Base-by-base conservation (phyloP, 2,329 filamentous ascomycete species). In the Claviceps spartinae region DNA sequence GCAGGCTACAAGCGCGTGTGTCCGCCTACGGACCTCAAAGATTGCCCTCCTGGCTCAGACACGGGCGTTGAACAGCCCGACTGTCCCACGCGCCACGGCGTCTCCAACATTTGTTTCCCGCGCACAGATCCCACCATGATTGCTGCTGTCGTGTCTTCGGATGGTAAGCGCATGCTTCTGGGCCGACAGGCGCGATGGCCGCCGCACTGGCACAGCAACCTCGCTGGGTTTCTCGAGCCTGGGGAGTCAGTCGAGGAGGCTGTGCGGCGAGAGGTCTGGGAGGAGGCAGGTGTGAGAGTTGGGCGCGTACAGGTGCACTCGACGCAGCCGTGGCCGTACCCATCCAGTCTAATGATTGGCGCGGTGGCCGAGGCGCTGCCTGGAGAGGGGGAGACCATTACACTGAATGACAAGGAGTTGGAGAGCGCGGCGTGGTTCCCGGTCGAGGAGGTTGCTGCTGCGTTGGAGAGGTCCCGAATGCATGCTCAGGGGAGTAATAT, bases 61-160 rank as follows among this genome's bases (percentile, higher is more conserved):
- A 26, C 18, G 24, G 24, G 47, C 44, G n/a, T 16, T 7, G 20
- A 20, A 5, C 42, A 46, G 5, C 14, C 47, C 2, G 77, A 84
- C 18, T 98, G 93, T 68, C 82, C 80, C 7, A 94, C 90, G 0
- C 81, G 93, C 51, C 85, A 81, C 41, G 89, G 88, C 26, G 72
- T 98, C 46, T 95, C 89, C 36, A 98, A 98, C 69, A 76, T 96
- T 50, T 85, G 78, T 62, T 97, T 96, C 74, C 91, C 91, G 2
- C 81, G 90, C 49, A 96, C 91, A 2, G 90, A 96, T 61, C 89
- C 90, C 1, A 95, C 88, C 30, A 89, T 97, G 65, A 98, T 98
- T 69, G 90, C 94, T 70, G 91, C 90, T 0, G 84, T 96, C 11
- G 79, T 97, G 36, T 94, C 86, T 50, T 75, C 83, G 49, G 87